Percentiles rank a stretch among this genome's conserved stretches.
phyloP scores from a whole-genome alignment of 257 asterid species.

The Solanum bulbocastanum region DNA sequence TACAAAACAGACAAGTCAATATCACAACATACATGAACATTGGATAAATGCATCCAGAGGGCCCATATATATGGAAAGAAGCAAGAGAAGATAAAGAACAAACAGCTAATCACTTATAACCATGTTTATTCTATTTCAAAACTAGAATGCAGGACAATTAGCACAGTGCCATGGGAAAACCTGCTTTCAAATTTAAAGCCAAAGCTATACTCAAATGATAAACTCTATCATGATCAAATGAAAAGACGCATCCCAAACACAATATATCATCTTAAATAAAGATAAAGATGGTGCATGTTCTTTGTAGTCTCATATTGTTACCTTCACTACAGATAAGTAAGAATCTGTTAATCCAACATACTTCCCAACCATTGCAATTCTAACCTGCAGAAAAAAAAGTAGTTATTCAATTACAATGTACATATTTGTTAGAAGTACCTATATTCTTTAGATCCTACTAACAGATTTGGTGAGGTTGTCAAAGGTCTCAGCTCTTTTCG shows the following conservation, averaged over 20 bases:
- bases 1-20: background rate
- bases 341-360: conserved; percentile 94
- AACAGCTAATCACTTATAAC: background rate
- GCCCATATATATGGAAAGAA: background rate
- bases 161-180: background rate
- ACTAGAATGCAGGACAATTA: background rate
- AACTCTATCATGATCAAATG: background rate
- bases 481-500: conserved; percentile 71
- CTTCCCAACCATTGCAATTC: conserved; percentile 97
- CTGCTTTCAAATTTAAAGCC: background rate
- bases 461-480: conserved; percentile 79
- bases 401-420: background rate
- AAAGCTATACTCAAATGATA: background rate
- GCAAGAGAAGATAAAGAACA: background rate
- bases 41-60: background rate
- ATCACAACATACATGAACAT: background rate
- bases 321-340: conserved; percentile 96
- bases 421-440: background rate
- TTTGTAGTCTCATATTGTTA: conserved; percentile 6
- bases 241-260: background rate
- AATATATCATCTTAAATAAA: background rate
- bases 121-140: background rate
- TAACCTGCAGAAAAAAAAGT: conserved; percentile 44
- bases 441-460: conserved; percentile 17
- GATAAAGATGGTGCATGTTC: background rate